These are phyloP conservation scores for Gracilaria gracilis DNA, from an alignment of 23 red algal genomes.

Conservation along the genomic window DNA sequence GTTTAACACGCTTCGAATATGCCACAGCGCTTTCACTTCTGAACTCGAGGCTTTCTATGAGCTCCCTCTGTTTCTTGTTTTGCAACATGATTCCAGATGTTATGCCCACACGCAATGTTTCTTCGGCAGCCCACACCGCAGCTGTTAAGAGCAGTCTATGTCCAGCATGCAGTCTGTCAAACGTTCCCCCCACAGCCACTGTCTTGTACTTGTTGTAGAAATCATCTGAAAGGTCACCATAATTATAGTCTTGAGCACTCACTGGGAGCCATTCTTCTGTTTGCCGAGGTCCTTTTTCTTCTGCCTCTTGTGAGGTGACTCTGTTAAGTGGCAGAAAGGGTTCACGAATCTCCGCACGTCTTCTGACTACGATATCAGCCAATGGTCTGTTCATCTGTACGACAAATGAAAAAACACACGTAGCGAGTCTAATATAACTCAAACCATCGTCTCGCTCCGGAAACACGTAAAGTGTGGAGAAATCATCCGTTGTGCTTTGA, in stretches of 20 bases:
- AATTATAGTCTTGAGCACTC: conserved; percentile 36
- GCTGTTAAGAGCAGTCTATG: conserved; percentile 94
- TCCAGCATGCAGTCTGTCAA: conserved; percentile 96
- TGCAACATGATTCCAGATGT: conserved; percentile 63
- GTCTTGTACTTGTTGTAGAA: conserved; percentile 72
- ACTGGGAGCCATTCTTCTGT: conserved; percentile 9
- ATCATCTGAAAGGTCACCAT: conserved; percentile 41
- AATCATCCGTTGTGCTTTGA: background rate
- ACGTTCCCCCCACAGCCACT: conserved; percentile 96
- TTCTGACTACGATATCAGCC: conserved; percentile 40
- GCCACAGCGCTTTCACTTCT: conserved; percentile 54
- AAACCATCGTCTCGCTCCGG: conserved; percentile 29
- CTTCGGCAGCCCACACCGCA: conserved; percentile 57
- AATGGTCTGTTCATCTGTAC: conserved; percentile 39
- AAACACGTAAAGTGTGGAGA: background rate
- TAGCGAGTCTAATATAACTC: conserved; percentile 57
- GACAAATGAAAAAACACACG: conserved; percentile 44
- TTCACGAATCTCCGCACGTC: background rate
- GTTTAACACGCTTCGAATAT: conserved; percentile 72
- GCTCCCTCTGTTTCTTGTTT: conserved; percentile 60
- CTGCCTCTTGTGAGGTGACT: background rate
- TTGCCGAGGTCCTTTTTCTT: background rate
- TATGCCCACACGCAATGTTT: conserved; percentile 79
- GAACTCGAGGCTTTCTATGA: conserved; percentile 59
- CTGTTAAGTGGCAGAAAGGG: background rate